phyloP scores from a whole-genome alignment of 2,329 filamentous ascomycete genomes.

The Scytalidium lignicola region DNA sequence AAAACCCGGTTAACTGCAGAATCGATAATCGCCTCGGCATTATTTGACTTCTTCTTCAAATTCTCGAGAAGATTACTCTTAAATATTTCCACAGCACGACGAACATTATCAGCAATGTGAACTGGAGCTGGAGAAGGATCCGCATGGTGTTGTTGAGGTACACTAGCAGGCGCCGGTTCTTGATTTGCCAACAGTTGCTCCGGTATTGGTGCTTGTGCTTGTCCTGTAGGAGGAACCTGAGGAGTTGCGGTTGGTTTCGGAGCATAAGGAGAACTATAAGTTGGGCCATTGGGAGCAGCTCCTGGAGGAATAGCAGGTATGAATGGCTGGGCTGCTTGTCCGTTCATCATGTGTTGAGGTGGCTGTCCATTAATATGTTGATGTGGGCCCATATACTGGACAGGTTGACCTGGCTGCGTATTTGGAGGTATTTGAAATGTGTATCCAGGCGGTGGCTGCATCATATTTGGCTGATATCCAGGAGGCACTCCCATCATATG shows the following conservation, averaged over 20 bases:
- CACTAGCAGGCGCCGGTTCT: not conserved
- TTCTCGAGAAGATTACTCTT: conserved; percentile 15
- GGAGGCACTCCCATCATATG: conserved; percentile 12
- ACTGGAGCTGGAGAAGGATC: conserved; percentile 4
- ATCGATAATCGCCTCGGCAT: conserved; percentile 24
- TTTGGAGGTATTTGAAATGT: conserved; percentile 17
- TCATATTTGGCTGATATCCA: conserved; percentile 16
- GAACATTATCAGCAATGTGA: not conserved
- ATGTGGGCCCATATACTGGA: conserved; percentile 15
- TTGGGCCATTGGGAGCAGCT: conserved; percentile 5
- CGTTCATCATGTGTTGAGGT: conserved; percentile 1
- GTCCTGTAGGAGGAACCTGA: conserved; percentile 1
- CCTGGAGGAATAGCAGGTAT: conserved; percentile 15
- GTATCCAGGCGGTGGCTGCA: conserved; percentile 20
- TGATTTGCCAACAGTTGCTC: not conserved
- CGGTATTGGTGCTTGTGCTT: not conserved
- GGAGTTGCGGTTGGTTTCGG: conserved; percentile 19
- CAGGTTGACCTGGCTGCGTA: conserved; percentile 15
- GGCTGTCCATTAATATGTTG: conserved; percentile 13
- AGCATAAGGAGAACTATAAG: conserved; percentile 30
- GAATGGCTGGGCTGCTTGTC: not conserved
- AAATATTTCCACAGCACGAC: conserved; percentile 21
- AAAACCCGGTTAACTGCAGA: conserved; percentile 26
- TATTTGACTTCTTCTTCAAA: conserved; percentile 12
- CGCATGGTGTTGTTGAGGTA: conserved; percentile 3